Base-by-base conservation (phyloP, 805 yeast genomes). In the Candida krabiensis region DNA sequence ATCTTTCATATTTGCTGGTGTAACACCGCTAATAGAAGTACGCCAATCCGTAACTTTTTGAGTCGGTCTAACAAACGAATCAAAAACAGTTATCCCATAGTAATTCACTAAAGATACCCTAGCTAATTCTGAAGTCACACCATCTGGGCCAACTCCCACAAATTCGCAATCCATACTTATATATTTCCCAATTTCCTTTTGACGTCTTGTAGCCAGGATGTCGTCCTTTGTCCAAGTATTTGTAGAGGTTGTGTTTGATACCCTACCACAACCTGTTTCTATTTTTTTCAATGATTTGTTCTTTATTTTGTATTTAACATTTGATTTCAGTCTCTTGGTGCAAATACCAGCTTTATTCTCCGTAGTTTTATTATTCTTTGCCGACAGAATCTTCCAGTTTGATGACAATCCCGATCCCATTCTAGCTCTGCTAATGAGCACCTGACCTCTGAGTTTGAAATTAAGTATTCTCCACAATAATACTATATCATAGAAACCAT, bases 121-220 rank as follows among this genome's bases (percentile, higher is more conserved):
- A 0, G 96, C 97, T 12, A 90, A 66, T 1, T 81, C 91, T 4
- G 88, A 79, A 31, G 71, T 77, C 8, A 57, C 42, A 5, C 95
- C 95, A 8, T 79, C 81, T 4, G 74, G 76, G 0, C 96, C 96
- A 2, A 85, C 82, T 9, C 96, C 96, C 2, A 90, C 97, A 68
- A 90, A 89, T 53, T 90, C 98, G 66, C 97, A 89, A 62, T 90
- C 98, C 44, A 90, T 77, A 1, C 96, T 87, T 2, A 89, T 43
- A 49, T 75, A 89, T 52, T 75, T 83, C 1, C 96, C 96, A 1
- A 79, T 66, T 30, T 73, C 71, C 35, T 58, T 63, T 41, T 72
- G 28, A 11, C 52, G 41, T 22, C 30, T 34, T 9, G 29, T 38
- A 5, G 16, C 38, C 21, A 36, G n/a, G 13, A n/a, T 11, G 30